Percentiles rank a stretch among this genome's conserved stretches.
phyloP scores from a whole-genome alignment of 192 early-diverging fungal species.

The Martensiomyces pterosporus region DNA sequence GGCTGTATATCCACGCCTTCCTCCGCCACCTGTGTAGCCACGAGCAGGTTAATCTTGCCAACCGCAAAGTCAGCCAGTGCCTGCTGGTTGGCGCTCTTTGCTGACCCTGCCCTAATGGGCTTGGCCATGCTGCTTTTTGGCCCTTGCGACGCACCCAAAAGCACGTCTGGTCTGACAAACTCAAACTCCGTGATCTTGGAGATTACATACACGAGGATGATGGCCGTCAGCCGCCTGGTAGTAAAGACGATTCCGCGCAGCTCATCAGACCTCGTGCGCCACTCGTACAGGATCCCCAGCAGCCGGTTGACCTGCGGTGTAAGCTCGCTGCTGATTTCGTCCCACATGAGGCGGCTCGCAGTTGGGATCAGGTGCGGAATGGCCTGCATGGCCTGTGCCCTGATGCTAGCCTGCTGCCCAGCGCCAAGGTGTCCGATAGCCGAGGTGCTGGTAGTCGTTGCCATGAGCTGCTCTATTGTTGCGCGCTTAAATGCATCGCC shows the following conservation, averaged over 20 bases:
- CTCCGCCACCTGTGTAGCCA: conserved; percentile 92
- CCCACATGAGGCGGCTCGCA: conserved; percentile 19
- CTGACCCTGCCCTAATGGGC: conserved; percentile 35
- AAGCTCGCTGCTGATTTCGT: conserved; percentile 23
- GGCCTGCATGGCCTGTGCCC: no score
- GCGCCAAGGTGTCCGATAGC: no score
- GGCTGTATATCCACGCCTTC: conserved; percentile 93
- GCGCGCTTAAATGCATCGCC: no score
- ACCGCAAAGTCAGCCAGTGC: conserved; percentile 64
- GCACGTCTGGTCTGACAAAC: conserved; percentile 36
- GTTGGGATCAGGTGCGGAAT: conserved; percentile 21
- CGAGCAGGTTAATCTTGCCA: conserved; percentile 69
- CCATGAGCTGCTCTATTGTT: no score
- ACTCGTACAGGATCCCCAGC: conserved; percentile 57
- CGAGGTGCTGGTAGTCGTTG: no score
- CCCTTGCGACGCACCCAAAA: conserved; percentile 37
- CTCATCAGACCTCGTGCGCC: conserved; percentile 33
- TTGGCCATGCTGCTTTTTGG: conserved; percentile 14
- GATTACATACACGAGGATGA: conserved; percentile 53
- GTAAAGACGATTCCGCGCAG: conserved; percentile 92
- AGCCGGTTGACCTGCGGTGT: conserved; percentile 71
- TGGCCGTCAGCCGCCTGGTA: conserved; percentile 65
- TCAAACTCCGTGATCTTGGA: conserved; percentile 52
- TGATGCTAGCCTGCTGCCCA: no score
- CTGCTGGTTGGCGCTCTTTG: conserved; percentile 21